A percentile compares a stretch with the other conserved stretches of the same genome.
These are phyloP conservation scores for Pistacia vera DNA, from an alignment of 345 rosid species.

Conservation along the genomic window DNA sequence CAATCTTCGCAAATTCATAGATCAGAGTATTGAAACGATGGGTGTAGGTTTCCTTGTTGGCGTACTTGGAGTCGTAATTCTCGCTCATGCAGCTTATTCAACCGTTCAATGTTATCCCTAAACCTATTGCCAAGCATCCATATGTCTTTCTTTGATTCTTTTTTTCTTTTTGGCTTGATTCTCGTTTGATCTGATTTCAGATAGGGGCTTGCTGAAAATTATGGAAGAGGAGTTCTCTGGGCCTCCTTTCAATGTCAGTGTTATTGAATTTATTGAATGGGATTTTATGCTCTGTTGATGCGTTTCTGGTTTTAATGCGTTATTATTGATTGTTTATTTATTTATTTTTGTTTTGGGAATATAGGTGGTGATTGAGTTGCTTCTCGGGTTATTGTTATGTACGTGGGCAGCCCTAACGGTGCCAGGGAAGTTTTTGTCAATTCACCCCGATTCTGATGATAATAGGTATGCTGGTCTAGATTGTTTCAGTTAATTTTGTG, in stretches of 20 bases:
- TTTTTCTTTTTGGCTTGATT: not conserved
- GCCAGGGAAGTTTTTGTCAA: conserved; percentile 84
- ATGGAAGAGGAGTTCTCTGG: conserved; percentile 87
- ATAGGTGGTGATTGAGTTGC: conserved; percentile 81
- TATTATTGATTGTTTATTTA: not conserved
- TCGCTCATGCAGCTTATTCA: conserved; percentile 90
- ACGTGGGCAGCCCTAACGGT: conserved; percentile 91
- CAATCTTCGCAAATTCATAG: not conserved
- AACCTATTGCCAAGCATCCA: not conserved
- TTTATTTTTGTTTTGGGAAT: conserved; percentile 4
- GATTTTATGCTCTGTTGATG: not conserved
- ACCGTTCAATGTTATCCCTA: conserved; percentile 70
- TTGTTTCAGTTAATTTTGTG: not conserved
- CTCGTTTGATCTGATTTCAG: conserved; percentile 42
- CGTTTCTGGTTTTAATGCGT: not conserved
- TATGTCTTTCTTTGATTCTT: conserved; percentile 8
- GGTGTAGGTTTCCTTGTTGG: conserved; percentile 67
- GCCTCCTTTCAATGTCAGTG: conserved; percentile 71
- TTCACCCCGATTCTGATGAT: conserved; percentile 90
- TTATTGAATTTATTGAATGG: not conserved
- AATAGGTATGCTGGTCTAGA: conserved; percentile 61
- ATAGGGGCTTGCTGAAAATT: conserved; percentile 87
- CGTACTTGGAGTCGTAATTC: conserved; percentile 61
- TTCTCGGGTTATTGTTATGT: conserved; percentile 71
- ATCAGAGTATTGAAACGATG: conserved; percentile 35